Evolutionary conservation across 2,329 filamentous ascomycete genomes (phyloP).

Genomic region (Ophiostoma novo-ulmi): DNA sequence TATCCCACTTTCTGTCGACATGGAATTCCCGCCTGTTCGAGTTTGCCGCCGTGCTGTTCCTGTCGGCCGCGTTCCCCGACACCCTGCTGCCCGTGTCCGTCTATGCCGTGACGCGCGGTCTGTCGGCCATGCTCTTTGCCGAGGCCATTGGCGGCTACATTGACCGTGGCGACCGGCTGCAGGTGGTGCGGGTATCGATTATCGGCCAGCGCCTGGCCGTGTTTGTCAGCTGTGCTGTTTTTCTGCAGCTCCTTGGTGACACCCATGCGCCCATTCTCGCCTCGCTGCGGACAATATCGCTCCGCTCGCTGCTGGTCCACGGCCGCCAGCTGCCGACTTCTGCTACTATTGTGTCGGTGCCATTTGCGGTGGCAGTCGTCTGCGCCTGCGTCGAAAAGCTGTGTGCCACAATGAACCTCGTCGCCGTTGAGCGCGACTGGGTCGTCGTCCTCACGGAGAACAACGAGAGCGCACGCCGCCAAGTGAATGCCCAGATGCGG

Average conservation of each 20-base stretch:
- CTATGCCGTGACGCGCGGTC: slow-evolving; percentile 60
- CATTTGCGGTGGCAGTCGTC: slow-evolving; percentile 40
- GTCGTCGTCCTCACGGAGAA: slow-evolving; percentile 48
- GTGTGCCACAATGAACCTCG: slow-evolving; percentile 57
- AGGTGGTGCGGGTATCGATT: slow-evolving; percentile 49
- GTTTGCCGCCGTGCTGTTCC: slow-evolving; percentile 56
- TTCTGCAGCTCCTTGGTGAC: slow-evolving; percentile 36
- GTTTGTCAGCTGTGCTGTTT: slow-evolving; percentile 43
- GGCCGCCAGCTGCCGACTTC: not conserved
- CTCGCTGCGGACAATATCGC: not conserved
- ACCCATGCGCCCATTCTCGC: slow-evolving; percentile 28
- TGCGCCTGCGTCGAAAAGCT: slow-evolving; percentile 67
- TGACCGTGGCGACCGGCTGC: slow-evolving; percentile 50
- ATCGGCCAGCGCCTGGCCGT: slow-evolving; percentile 42
- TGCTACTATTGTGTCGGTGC: slow-evolving; percentile 20
- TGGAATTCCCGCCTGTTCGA: slow-evolving; percentile 63
- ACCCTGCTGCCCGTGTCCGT: slow-evolving; percentile 62
- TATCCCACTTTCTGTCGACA: slow-evolving; percentile 57
- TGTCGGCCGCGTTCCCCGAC: slow-evolving; percentile 50
- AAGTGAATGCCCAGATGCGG: slow-evolving; percentile 51
- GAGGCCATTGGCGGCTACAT: slow-evolving; percentile 55
- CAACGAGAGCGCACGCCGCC: slow-evolving; percentile 33
- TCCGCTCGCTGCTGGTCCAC: not conserved
- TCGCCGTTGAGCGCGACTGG: slow-evolving; percentile 70
- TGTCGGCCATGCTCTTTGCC: slow-evolving; percentile 54